These are phyloP conservation scores for Gentiana macrophylla DNA, from an alignment of 257 asterid species.

Conservation along the genomic window DNA sequence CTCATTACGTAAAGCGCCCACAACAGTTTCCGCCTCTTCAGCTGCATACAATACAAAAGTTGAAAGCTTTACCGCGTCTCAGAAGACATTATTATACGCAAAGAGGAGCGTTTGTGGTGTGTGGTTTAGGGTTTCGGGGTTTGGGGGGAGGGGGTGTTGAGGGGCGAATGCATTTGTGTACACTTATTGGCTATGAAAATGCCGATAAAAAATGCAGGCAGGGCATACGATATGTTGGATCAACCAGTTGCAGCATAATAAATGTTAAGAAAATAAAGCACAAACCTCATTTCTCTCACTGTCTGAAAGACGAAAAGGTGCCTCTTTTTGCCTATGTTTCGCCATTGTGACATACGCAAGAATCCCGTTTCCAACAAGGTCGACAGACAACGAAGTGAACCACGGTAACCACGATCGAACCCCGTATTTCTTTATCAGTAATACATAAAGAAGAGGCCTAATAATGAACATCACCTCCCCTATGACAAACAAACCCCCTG, in stretches of 20 bases:
- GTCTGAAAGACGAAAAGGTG: slow-evolving; percentile 34
- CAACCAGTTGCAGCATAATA: too few species aligned
- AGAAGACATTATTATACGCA: too few species aligned
- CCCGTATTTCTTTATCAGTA: slow-evolving; percentile 68
- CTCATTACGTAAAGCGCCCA: slow-evolving; percentile 99
- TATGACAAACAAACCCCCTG: slow-evolving; percentile 65
- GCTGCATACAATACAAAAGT: slow-evolving; percentile 26
- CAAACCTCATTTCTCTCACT: slow-evolving; percentile 74
- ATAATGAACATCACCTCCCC: slow-evolving; percentile 77
- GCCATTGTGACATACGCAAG: slow-evolving; percentile 31
- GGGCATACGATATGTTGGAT: neutral
- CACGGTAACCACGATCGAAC: slow-evolving; percentile 84
- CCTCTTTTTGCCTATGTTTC: slow-evolving; percentile 22
- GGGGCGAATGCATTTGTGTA: too few species aligned
- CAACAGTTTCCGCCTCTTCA: slow-evolving; percentile 66
- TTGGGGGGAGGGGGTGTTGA: too few species aligned
- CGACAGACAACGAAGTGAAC: slow-evolving; percentile 62
- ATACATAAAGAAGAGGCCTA: slow-evolving; percentile 75
- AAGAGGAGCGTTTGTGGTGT: too few species aligned
- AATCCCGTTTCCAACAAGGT: slow-evolving; percentile 60
- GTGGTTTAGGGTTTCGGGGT: too few species aligned
- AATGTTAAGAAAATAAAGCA: slow-evolving; percentile 1
- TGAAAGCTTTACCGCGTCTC: too few species aligned
- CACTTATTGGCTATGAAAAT: neutral
- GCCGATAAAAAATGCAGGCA: neutral